Evolutionary conservation across 192 early-diverging fungal genomes (phyloP).

Genomic region (Backusella circina): DNA sequence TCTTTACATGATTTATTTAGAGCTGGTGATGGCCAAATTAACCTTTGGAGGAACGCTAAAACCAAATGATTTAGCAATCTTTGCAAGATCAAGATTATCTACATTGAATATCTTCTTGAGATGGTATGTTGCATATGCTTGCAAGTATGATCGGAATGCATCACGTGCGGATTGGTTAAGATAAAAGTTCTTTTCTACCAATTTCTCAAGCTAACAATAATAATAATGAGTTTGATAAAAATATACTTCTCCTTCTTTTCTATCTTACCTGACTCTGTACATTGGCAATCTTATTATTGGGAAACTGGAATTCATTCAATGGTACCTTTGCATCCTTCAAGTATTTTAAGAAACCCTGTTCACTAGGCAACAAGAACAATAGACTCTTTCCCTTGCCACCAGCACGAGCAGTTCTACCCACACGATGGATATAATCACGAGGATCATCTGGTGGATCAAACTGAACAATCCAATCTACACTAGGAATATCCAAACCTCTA

Average conservation of each 20-base stretch:
- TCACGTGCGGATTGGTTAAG: constrained; percentile 93
- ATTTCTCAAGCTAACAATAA: constrained; percentile 64
- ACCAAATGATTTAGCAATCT: constrained; percentile 92
- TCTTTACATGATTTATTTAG: not conserved
- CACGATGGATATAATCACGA: constrained; percentile 93
- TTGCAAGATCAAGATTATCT: constrained; percentile 83
- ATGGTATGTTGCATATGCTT: constrained; percentile 92
- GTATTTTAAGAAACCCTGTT: constrained; percentile 94
- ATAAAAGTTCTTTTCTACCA: constrained; percentile 98
- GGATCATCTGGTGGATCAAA: constrained; percentile 99
- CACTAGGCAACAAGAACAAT: constrained; percentile 91
- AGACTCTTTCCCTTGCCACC: constrained; percentile 87
- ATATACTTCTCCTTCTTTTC: no score
- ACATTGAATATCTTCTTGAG: constrained; percentile 97
- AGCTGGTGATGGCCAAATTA: constrained; percentile 60
- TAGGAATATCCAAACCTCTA: constrained; percentile 95
- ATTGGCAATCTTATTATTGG: constrained; percentile 90
- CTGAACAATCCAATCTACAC: constrained; percentile 99
- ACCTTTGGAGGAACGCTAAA: constrained; percentile 95
- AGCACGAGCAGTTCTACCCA: constrained; percentile 94
- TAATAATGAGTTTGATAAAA: not conserved
- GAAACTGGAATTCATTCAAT: constrained; percentile 99
- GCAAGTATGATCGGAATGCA: constrained; percentile 94
- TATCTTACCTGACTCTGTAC: constrained; percentile 72
- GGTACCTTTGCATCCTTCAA: constrained; percentile 98